Conservation (phyloP, 2,329 filamentous ascomycete genomes). For the Claviceps sp. region DNA sequence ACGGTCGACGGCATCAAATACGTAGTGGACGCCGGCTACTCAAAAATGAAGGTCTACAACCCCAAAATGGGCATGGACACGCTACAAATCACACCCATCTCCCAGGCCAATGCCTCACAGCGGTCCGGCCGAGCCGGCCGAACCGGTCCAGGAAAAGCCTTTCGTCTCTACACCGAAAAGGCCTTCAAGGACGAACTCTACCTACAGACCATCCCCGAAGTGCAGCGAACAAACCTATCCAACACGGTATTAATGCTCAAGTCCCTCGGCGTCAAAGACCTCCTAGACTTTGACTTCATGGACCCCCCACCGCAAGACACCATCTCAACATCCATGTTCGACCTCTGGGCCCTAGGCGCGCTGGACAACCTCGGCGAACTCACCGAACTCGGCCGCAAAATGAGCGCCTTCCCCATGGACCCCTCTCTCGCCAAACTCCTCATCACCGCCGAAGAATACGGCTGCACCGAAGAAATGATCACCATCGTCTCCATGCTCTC, state of each 20-base stretch:
- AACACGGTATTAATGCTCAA: conserved; percentile 93
- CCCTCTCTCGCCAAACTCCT: conserved; percentile 88
- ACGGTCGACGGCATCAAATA: conserved; percentile 99
- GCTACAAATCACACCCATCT: conserved; percentile 92
- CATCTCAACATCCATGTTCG: conserved; percentile 92
- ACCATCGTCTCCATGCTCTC: conserved; percentile 98
- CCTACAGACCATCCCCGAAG: conserved; percentile 92
- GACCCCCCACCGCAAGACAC: conserved; percentile 96
- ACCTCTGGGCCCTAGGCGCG: conserved; percentile 90
- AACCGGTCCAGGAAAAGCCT: conserved; percentile 91
- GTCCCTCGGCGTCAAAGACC: conserved; percentile 82
- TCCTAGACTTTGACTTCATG: conserved; percentile 98
- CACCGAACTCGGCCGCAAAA: conserved; percentile 72
- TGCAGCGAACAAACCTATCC: conserved; percentile 88
- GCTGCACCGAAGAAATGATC: conserved; percentile 93
- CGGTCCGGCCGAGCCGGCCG: conserved; percentile 85
- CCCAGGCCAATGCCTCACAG: conserved; percentile 89
- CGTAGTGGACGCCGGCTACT: conserved; percentile 90
- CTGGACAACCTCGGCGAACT: conserved; percentile 89
- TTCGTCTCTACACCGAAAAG: conserved; percentile 84
- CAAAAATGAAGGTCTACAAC: conserved; percentile 97
- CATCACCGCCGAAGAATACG: conserved; percentile 80
- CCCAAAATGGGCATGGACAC: conserved; percentile 99
- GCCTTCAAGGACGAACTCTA: conserved; percentile 95
- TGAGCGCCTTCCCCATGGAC: conserved; percentile 98